Evolutionary conservation across 73 alveolate species (phyloP).

Genomic region (Tetrahymena borealis): DNA sequence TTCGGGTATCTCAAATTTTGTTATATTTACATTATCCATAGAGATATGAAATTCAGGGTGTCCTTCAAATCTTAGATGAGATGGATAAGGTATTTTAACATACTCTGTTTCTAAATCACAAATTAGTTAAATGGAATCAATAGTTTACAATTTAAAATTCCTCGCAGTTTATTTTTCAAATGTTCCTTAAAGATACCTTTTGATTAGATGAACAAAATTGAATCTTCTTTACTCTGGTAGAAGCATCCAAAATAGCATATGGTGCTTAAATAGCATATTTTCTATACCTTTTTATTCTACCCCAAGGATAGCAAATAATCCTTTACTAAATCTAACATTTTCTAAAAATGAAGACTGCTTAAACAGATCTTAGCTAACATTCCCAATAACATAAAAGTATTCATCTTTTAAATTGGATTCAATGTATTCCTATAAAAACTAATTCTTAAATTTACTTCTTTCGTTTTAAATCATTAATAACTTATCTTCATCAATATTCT

Average conservation of each 20-base stretch:
- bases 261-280: background rate
- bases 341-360: background rate
- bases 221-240: background rate
- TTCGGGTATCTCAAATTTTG: background rate
- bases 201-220: background rate
- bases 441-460: background rate
- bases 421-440: background rate
- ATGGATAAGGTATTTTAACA: background rate
- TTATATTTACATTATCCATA: background rate
- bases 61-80: background rate
- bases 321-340: background rate
- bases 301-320: background rate
- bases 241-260: background rate
- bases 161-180: background rate
- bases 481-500: background rate
- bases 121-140: background rate
- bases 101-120: background rate
- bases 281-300: background rate
- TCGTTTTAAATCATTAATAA: background rate
- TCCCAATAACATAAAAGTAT: background rate
- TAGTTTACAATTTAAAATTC: background rate
- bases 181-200: background rate
- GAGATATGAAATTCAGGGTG: background rate
- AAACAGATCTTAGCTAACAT: background rate
- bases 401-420: background rate